These are phyloP conservation scores for Ophiostoma ips DNA, from an alignment of 2,329 filamentous ascomycete species.

Conservation along the genomic window DNA sequence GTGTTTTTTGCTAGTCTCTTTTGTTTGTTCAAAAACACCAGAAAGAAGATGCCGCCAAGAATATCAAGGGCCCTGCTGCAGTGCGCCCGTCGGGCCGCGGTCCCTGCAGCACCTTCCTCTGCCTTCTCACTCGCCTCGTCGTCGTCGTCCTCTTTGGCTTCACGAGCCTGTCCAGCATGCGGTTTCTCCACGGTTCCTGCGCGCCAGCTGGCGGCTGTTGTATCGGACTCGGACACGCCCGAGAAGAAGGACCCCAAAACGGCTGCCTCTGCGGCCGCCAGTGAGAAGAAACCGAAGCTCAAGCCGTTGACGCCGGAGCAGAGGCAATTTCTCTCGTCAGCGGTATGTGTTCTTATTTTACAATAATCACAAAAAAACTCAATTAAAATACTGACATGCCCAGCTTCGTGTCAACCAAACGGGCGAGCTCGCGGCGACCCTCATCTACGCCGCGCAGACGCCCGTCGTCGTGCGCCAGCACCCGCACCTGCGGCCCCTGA, in stretches of 20 bases:
- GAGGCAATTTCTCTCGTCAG: constrained; percentile 59
- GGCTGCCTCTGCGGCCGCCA: not conserved
- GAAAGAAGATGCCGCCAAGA: not conserved
- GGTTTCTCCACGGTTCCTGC: constrained; percentile 8
- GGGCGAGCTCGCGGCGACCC: constrained; percentile 87
- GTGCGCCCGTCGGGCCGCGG: not conserved
- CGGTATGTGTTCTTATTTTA: constrained; percentile 31
- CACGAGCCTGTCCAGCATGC: constrained; percentile 9
- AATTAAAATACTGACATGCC: not conserved
- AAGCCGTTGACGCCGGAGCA: constrained; percentile 57
- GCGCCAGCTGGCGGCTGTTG: constrained; percentile 7
- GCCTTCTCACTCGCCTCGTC: not conserved
- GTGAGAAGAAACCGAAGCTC: constrained; percentile 19
- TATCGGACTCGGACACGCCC: not conserved
- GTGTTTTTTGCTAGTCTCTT: not conserved
- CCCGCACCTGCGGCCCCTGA: constrained; percentile 76
- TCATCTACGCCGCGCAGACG: constrained; percentile 85
- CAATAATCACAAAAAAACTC: not conserved
- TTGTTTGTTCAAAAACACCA: not conserved
- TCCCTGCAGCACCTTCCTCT: not conserved
- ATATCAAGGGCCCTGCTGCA: not conserved
- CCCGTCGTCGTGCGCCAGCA: constrained; percentile 66
- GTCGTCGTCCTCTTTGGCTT: not conserved
- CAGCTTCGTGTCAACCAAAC: constrained; percentile 91
- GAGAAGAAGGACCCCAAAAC: not conserved